Evolutionary conservation across 495 filamentous ascomycete species (phyloP).

Genomic region (Xylaria acuta): DNA sequence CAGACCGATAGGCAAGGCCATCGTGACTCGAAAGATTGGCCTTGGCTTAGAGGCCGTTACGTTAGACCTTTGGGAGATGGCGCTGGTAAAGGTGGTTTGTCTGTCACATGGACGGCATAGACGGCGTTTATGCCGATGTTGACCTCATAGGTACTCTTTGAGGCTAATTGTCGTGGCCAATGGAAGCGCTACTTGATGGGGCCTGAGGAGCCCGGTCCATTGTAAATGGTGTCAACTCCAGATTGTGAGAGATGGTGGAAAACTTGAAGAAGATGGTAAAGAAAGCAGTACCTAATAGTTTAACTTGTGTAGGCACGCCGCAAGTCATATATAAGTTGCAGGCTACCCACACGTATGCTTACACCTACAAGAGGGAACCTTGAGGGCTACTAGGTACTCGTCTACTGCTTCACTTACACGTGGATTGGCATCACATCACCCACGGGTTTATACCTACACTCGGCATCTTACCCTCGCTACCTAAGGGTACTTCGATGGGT

Average conservation of each 20-base stretch:
- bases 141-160: not conserved
- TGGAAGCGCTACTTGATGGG: not conserved
- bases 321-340: not conserved
- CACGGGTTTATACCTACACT: not conserved
- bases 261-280: not conserved
- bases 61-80: not conserved
- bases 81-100: not conserved
- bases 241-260: not conserved
- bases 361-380: not conserved
- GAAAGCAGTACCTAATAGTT: not conserved
- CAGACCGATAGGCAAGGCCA: not conserved
- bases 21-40: conserved; percentile 9
- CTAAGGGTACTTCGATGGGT: not conserved
- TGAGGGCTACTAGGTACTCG: not conserved
- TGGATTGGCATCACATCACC: not conserved
- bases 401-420: not conserved
- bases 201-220: not conserved
- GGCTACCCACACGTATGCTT: not conserved
- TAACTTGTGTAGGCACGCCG: not conserved
- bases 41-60: conserved; percentile 3
- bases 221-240: not conserved
- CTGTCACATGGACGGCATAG: conserved; percentile 6
- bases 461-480: not conserved
- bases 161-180: conserved; percentile 17
- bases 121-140: conserved; percentile 7